Percentiles rank a stretch among this genome's conserved stretches.
Evolutionary conservation across 148 eudicot species (phyloP).

Genomic region (Persicaria tinctoria): DNA sequence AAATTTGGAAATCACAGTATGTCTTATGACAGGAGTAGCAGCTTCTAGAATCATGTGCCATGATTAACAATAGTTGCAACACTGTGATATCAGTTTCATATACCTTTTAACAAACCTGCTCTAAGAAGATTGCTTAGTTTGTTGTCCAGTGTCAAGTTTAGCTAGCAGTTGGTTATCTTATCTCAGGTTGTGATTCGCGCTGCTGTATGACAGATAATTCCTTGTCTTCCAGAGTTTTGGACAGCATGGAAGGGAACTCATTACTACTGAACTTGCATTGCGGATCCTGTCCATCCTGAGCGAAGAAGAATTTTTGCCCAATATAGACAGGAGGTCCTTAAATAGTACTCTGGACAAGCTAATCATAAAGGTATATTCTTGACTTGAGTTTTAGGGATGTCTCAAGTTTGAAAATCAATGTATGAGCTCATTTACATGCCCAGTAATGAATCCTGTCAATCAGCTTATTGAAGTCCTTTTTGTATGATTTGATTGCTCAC

Average conservation of each 20-base stretch:
- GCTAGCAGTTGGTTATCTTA: slow-evolving; percentile 24
- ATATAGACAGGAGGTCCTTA: slow-evolving; percentile 44
- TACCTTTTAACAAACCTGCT: background rate
- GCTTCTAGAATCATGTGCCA: background rate
- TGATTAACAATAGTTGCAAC: background rate
- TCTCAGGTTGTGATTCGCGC: slow-evolving; percentile 87
- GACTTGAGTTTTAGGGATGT: background rate
- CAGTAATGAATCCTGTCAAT: background rate
- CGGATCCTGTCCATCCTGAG: slow-evolving; percentile 76
- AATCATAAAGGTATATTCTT: slow-evolving; percentile 60
- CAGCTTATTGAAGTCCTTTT: background rate
- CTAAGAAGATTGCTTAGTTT: slow-evolving; percentile 4
- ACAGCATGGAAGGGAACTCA: slow-evolving; percentile 97
- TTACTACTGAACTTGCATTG: slow-evolving; percentile 89
- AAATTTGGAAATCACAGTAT: background rate
- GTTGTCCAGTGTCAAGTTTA: background rate
- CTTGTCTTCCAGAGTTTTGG: slow-evolving; percentile 99
- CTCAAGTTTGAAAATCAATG: slow-evolving; percentile 3
- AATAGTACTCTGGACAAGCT: slow-evolving; percentile 64
- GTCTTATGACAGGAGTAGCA: background rate
- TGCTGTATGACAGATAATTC: slow-evolving; percentile 98
- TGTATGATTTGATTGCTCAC: background rate
- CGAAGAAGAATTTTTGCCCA: slow-evolving; percentile 84
- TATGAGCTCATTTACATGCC: background rate
- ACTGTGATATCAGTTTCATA: background rate